Evolutionary conservation across 1,139 yeast genomes (phyloP), one percentile per base, ranked within the genome.

Genomic region (Pichia sp.): DNA sequence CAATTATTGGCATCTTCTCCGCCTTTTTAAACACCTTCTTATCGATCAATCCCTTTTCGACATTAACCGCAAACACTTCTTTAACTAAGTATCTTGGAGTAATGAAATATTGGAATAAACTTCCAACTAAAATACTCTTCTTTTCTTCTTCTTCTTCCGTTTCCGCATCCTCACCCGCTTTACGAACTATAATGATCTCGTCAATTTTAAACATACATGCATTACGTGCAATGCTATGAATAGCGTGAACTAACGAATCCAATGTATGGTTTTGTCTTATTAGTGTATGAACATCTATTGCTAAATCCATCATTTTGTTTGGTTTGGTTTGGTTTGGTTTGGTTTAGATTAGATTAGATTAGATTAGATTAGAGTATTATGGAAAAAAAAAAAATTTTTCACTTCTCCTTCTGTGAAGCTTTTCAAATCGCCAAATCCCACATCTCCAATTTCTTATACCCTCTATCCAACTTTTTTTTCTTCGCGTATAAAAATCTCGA

Each of bases 11-110:
- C 56, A 86, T 73, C 58, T 77, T 80, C 45, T 74, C 72, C 0
- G 96, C 96, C 59, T 80, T 75, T 54, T 77, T 77, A 67, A 87
- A 83, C 59, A 83, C 76, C 27, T 68, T 62, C 34, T 68, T 69
- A 28, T 72, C 66, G 1, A 54, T 22, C 25, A 30, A 25, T 8
- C 36, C 44, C 7, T 34, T 44, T 53, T 75, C 74, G 69, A 90
- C 87, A 11, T 84, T 75, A 1, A 83, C 70, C 56, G 83, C 81
- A 38, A 54, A 54, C 5, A 52, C 38, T 13, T 54, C 56, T n/a
- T 46, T 45, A 28, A 84, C 77, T 42, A 90, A 73, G 63, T 90
- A 88, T 48, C 91, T 87, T 1, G 97, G 97, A 0, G 97, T 90
- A 18, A 90, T 80, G 62, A 88, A 88, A 64, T 73, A 90, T 65